phyloP scores from a whole-genome alignment of 1,284 basidiomycete genomes.

The Takashimella tepidaria region DNA sequence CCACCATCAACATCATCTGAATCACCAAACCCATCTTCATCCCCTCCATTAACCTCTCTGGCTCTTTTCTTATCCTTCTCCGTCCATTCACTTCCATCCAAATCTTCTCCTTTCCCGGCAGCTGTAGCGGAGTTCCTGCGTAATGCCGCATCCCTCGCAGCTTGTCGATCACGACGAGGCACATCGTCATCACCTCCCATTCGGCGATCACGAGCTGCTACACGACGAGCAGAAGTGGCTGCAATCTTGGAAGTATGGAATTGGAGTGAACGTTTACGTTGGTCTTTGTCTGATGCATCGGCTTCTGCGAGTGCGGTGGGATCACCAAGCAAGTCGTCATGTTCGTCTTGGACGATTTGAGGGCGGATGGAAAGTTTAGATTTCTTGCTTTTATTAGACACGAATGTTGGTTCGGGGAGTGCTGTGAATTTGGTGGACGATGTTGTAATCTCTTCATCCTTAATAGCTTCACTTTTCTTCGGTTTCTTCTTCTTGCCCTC shows the following conservation, averaged over 20 bases:
- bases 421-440: conserved; percentile 34
- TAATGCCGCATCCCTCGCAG: conserved; percentile 49
- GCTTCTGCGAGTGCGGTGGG: conserved; percentile 60
- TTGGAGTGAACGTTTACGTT: conserved; percentile 69
- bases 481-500: conserved; percentile 42
- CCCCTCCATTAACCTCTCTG: conserved; percentile 45
- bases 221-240: conserved; percentile 63
- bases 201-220: conserved; percentile 57
- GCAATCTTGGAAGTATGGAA: conserved; percentile 91
- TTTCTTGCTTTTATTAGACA: conserved; percentile 20
- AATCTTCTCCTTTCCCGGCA: conserved; percentile 36
- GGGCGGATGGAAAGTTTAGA: conserved; percentile 23
- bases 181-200: conserved; percentile 72
- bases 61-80: conserved; percentile 53
- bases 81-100: conserved; percentile 48
- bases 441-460: conserved; percentile 4
- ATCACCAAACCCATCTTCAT: conserved; percentile 46
- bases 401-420: conserved; percentile 33
- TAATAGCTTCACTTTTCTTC: conserved; percentile 4
- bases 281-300: conserved; percentile 75
- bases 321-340: conserved; percentile 69
- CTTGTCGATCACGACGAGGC: conserved; percentile 48
- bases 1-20: conserved; percentile 48
- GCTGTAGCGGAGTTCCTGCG: conserved; percentile 45
- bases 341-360: conserved; percentile 27